These are phyloP conservation scores for Heterobasidion irregulare DNA, from an alignment of 1,284 basidiomycete genomes.

Conservation along the genomic window DNA sequence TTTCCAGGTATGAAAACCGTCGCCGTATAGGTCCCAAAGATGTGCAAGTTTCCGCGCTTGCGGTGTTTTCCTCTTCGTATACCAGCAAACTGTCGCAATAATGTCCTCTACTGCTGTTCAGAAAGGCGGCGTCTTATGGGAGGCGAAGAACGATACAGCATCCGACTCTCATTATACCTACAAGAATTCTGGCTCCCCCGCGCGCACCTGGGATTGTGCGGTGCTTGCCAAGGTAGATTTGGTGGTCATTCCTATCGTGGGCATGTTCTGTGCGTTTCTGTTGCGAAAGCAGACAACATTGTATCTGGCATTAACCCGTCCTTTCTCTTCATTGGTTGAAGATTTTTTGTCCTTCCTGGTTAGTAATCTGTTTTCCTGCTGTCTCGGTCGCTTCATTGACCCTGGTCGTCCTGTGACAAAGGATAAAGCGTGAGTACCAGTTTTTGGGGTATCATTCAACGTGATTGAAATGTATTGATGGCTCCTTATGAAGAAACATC, in stretches of 20 bases:
- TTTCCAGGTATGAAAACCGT: too few relatives aligned
- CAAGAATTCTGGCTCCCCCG: too few relatives aligned
- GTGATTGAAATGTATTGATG: slow-evolving; percentile 11
- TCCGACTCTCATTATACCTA: too few relatives aligned
- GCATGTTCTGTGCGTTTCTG: slow-evolving; percentile 36
- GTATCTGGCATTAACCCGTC: too few relatives aligned
- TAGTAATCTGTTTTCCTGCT: neutral
- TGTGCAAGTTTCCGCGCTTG: too few relatives aligned
- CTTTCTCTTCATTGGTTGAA: neutral
- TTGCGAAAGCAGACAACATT: neutral
- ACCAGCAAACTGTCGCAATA: too few relatives aligned
- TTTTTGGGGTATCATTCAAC: neutral
- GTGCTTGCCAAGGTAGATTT: slow-evolving; percentile 32
- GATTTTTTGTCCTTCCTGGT: slow-evolving; percentile 12
- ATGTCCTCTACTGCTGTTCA: too few relatives aligned
- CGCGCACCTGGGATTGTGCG: neutral
- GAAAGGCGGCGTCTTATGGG: too few relatives aligned
- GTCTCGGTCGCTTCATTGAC: neutral
- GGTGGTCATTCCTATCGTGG: slow-evolving; percentile 36
- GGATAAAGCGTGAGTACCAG: neutral
- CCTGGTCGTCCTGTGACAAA: neutral
- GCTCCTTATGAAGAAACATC: slow-evolving; percentile 30
- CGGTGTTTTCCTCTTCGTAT: too few relatives aligned
- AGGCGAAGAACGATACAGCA: too few relatives aligned
- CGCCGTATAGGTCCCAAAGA: too few relatives aligned